Percentiles rank a stretch among this genome's conserved stretches.
phyloP scores from a whole-genome alignment of 1,284 basidiomycete genomes.

The Sporisorium graminicola region DNA sequence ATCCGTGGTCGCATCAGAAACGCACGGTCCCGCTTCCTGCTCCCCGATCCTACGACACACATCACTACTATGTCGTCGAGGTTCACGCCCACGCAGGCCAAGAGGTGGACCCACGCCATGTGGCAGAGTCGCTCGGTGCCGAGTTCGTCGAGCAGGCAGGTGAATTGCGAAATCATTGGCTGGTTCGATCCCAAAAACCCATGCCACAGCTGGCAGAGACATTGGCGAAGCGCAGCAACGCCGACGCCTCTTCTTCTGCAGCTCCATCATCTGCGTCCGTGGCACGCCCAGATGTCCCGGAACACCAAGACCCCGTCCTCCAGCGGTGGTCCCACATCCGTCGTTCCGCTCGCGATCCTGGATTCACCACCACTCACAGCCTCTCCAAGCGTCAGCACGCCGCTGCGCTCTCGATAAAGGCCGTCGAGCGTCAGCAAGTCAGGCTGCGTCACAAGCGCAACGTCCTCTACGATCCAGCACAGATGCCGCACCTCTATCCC shows the following conservation, averaged over 20 bases:
- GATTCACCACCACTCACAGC: slow-evolving; percentile 36
- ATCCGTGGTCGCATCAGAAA: slow-evolving; percentile 45
- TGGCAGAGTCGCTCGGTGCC: slow-evolving; percentile 78
- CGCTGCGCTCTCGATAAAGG: slow-evolving; percentile 55
- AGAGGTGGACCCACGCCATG: slow-evolving; percentile 70
- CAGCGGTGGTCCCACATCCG: slow-evolving; percentile 72
- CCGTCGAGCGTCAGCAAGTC: slow-evolving; percentile 64
- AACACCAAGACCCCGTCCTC: slow-evolving; percentile 70
- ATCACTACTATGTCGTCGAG: slow-evolving; percentile 91
- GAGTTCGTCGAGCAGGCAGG: slow-evolving; percentile 90
- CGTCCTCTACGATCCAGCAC: slow-evolving; percentile 61
- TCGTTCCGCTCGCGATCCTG: slow-evolving; percentile 25
- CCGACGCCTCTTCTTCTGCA: slow-evolving; percentile 5
- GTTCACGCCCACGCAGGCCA: slow-evolving; percentile 74
- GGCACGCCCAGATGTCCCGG: slow-evolving; percentile 31
- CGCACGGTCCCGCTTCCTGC: slow-evolving; percentile 52
- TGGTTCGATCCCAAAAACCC: slow-evolving; percentile 76
- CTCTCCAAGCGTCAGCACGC: slow-evolving; percentile 45
- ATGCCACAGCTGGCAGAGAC: slow-evolving; percentile 12
- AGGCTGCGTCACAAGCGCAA: slow-evolving; percentile 66
- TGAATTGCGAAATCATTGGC: slow-evolving; percentile 84
- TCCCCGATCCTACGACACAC: slow-evolving; percentile 76
- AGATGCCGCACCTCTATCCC: slow-evolving; percentile 64
- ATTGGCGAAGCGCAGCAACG: slow-evolving; percentile 15
- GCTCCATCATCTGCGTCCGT: slow-evolving; percentile 11